These are phyloP conservation scores for Marasmius sp. DNA, from an alignment of 1,284 basidiomycete genomes.

Conservation along the genomic window DNA sequence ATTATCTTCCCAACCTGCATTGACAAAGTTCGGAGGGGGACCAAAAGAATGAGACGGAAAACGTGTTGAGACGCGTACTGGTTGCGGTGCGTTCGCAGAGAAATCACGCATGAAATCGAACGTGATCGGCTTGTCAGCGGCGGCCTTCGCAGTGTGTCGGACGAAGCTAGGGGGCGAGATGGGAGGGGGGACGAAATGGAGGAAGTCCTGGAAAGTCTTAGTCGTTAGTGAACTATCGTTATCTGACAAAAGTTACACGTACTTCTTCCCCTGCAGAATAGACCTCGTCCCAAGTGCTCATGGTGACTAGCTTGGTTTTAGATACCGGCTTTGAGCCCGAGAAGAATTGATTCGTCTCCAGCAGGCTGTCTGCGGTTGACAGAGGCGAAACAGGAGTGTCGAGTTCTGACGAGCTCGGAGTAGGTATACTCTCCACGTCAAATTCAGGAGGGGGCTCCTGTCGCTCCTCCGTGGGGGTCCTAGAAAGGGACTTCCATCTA, in stretches of 20 bases:
- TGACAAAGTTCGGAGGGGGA: slow-evolving; percentile 46
- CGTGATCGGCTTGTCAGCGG: not conserved
- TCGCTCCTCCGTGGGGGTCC: slow-evolving; percentile 22
- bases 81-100: slow-evolving; percentile 25
- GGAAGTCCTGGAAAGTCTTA: slow-evolving; percentile 22
- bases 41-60: slow-evolving; percentile 37
- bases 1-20: slow-evolving; percentile 56
- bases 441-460: slow-evolving; percentile 19
- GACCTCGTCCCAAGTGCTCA: slow-evolving; percentile 6
- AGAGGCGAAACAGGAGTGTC: slow-evolving; percentile 9
- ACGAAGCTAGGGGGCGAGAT: not conserved
- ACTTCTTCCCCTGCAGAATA: slow-evolving; percentile 27
- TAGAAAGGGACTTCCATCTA: slow-evolving; percentile 44
- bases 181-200: slow-evolving; percentile 28
- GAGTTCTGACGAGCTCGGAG: slow-evolving; percentile 6
- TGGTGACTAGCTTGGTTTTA: not conserved
- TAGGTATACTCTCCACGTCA: slow-evolving; percentile 21
- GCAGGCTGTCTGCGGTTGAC: not conserved
- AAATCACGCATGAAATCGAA: slow-evolving; percentile 9
- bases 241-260: slow-evolving; percentile 18
- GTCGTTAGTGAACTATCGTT: slow-evolving; percentile 20
- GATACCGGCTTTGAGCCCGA: not conserved
- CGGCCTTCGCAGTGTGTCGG: not conserved
- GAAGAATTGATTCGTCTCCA: slow-evolving; percentile 4
- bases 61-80: slow-evolving; percentile 36